A percentile compares a stretch with the other conserved stretches of the same genome.
Evolutionary conservation across 164 flowering plant species (phyloP).

Genomic region (Saururus chinensis): DNA sequence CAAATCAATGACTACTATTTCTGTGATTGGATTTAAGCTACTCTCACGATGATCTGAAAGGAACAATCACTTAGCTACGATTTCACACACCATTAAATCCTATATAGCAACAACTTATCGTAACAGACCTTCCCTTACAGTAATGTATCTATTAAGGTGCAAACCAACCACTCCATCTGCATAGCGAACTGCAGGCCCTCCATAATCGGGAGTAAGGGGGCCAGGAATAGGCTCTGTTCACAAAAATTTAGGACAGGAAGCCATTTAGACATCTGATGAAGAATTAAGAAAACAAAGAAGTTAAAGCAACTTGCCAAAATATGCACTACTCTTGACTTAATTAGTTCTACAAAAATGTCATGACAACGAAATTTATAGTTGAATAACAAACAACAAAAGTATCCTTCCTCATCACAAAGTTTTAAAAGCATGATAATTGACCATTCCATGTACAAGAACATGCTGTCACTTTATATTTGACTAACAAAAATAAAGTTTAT

Average conservation of each 20-base stretch:
- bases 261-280: neutral
- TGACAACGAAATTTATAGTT: too few species aligned
- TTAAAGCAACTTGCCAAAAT: too few species aligned
- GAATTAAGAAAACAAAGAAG: too few species aligned
- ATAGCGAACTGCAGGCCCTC: slow-evolving; percentile 35
- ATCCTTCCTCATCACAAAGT: too few species aligned
- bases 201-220: slow-evolving; percentile 54
- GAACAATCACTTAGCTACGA: neutral
- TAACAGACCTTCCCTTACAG: slow-evolving; percentile 43
- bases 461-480: too few species aligned
- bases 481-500: neutral
- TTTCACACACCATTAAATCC: neutral
- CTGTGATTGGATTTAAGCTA: slow-evolving; percentile 45
- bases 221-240: slow-evolving; percentile 25
- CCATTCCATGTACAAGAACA: too few species aligned
- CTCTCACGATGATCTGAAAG: slow-evolving; percentile 60
- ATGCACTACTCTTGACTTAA: too few species aligned
- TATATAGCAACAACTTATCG: neutral
- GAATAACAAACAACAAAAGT: too few species aligned
- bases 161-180: slow-evolving; percentile 59
- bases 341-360: too few species aligned
- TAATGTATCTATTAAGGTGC: slow-evolving; percentile 34
- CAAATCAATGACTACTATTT: slow-evolving; percentile 50
- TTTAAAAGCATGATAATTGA: too few species aligned
- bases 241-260: neutral